Base-by-base conservation (phyloP, 2,329 filamentous ascomycete genomes). In the Apiospora pterosperma region DNA sequence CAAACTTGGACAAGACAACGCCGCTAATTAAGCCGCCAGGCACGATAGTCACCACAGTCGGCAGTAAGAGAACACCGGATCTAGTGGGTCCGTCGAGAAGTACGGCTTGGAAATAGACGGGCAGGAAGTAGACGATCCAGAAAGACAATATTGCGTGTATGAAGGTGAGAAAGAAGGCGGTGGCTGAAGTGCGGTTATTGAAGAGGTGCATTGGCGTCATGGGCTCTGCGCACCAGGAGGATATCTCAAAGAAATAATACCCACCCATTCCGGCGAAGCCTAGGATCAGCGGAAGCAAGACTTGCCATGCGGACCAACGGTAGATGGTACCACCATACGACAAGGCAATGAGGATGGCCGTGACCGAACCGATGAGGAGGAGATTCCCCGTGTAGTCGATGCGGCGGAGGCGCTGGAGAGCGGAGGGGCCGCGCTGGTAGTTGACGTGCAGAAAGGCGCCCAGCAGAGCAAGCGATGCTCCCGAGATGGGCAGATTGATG, bases 31-130 rank as follows among this genome's bases (percentile, higher is more conserved):
- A 52, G 1, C 67, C 66, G 12, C 73, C 69, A 2, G 65, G 69
- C 4, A 70, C 66, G 14, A 70, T 44, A 5, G 65, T 65, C 2
- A 64, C 38, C 3, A 62, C 58, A 11, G 19, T 63, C 70, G 69
- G 63, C 65, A 77, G 68, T 8, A 76, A 58, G n/a, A 71, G 61
- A 7, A 77, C 72, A 16, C 75, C 77, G 0, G 77, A 69, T 1
- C 72, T 66, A 0, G 67, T 65, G 0, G 80, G 73, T 0, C 72
- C 71, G 4, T 72, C 67, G 1, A 70, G 58, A 3, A 71, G 70
- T 0, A 83, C 77, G 1, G 73, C 76, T 63, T 83, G 80, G 68
- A 83, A 82, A 67, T 81, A 84, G 6, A 83, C 68, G 0, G 81
- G 79, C 1, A 82, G 63, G 67, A 81, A 82, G 70, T 76, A 79